These are phyloP conservation scores for Filobasidium floriforme DNA, from an alignment of 768 basidiomycete genomes.

Conservation along the genomic window DNA sequence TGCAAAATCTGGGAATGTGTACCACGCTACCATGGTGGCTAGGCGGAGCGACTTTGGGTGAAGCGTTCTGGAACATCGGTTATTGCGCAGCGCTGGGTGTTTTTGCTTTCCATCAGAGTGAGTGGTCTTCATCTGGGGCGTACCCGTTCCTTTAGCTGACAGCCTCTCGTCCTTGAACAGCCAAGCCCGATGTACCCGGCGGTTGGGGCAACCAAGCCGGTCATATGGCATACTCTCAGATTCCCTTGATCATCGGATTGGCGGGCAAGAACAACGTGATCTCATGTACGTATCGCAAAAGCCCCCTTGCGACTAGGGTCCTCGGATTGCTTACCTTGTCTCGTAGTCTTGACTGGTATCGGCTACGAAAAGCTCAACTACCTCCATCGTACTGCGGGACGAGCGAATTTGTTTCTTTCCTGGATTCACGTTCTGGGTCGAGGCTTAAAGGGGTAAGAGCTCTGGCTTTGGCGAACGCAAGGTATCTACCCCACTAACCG, in stretches of 20 bases:
- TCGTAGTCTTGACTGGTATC: constrained; percentile 50
- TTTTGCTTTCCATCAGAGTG: constrained; percentile 4
- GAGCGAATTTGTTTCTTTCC: constrained; percentile 30
- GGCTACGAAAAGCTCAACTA: constrained; percentile 52
- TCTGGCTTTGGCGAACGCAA: not conserved
- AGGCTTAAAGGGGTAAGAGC: constrained; percentile 21
- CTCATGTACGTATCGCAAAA: constrained; percentile 8
- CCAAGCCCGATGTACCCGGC: not conserved
- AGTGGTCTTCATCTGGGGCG: not conserved
- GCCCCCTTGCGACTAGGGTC: too few relatives aligned
- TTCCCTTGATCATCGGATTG: constrained; percentile 19
- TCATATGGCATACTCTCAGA: constrained; percentile 11
- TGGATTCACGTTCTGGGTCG: constrained; percentile 34
- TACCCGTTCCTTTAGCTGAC: not conserved
- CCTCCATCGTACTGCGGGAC: constrained; percentile 40
- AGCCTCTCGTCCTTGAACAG: not conserved
- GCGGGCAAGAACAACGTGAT: constrained; percentile 21
- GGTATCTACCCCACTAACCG: not conserved
- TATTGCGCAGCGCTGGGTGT: not conserved
- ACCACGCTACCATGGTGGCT: not conserved
- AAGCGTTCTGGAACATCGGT: not conserved
- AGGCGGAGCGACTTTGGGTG: not conserved
- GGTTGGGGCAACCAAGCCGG: constrained; percentile 13
- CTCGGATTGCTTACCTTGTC: not conserved
- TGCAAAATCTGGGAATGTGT: constrained; percentile 6